These are phyloP conservation scores for Plantago ovata DNA, from an alignment of 257 asterid species.

Conservation along the genomic window DNA sequence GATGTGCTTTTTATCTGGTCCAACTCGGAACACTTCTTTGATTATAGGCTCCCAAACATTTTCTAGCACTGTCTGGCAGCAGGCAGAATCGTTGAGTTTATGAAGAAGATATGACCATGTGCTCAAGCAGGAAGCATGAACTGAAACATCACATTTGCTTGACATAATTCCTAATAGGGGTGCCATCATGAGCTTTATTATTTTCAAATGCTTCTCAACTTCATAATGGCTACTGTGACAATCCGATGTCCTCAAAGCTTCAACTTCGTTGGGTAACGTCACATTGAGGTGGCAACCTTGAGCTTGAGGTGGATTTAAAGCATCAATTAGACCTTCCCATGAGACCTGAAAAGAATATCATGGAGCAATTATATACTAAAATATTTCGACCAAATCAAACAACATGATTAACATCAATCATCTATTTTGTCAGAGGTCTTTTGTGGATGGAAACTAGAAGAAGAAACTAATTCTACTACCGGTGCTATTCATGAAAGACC, in stretches of 20 bases:
- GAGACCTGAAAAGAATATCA: slow-evolving; percentile 52
- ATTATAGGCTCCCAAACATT: slow-evolving; percentile 69
- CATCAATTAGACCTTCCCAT: slow-evolving; percentile 80
- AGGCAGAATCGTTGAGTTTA: slow-evolving; percentile 55
- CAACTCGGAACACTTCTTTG: slow-evolving; percentile 47
- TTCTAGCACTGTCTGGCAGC: slow-evolving; percentile 38
- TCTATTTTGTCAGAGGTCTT: too few relatives aligned
- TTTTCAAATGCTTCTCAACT: slow-evolving; percentile 36
- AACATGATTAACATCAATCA: background rate
- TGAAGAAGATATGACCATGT: slow-evolving; percentile 81
- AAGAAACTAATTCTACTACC: too few relatives aligned
- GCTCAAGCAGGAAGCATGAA: slow-evolving; percentile 65
- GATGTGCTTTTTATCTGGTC: slow-evolving; percentile 45
- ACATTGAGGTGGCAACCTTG: slow-evolving; percentile 29
- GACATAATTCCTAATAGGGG: slow-evolving; percentile 66
- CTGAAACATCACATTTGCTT: slow-evolving; percentile 65
- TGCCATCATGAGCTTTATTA: slow-evolving; percentile 67
- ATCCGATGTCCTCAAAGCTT: slow-evolving; percentile 23
- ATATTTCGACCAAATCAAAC: slow-evolving; percentile 2
- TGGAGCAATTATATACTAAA: slow-evolving; percentile 11
- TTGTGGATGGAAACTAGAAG: too few relatives aligned
- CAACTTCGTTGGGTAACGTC: slow-evolving; percentile 19
- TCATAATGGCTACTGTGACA: slow-evolving; percentile 24
- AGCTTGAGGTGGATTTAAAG: slow-evolving; percentile 42
- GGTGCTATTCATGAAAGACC: too few relatives aligned